Evolutionary conservation across 2,329 filamentous ascomycete species (phyloP), one percentile per base, ranked within the genome.

Genomic region (Onygenales sp.): DNA sequence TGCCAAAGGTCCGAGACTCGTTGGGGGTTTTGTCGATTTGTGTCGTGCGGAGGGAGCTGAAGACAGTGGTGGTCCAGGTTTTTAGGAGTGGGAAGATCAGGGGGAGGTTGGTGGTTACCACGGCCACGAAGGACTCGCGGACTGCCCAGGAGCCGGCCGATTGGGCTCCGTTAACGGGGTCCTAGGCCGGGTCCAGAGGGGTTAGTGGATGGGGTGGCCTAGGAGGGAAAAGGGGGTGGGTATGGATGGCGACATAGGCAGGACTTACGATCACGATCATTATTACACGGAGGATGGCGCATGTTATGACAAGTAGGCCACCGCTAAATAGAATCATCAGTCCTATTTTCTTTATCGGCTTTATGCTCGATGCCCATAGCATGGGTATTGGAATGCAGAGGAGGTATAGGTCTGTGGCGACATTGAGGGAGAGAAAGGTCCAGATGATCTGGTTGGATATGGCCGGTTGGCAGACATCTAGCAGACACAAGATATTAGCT

Each of bases 371-470:
- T 54, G 69, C 70, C 72, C 76, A 80, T 1, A 84, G 67, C 70
- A 83, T 48, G 9, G 17, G 21, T 11, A 38, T 33, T 13, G 5
- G 10, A 31, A n/a, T 31, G 8, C 5, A n/a, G 3, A 50, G 11
- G 11, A 8, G 2, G 9, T 13, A n/a, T 7, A 48, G n/a, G 7
- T 21, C 58, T 60, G 55, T 63, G 81, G 78, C 1, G 79, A 79
- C 3, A 82, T 66, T 0, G 79, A 78, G 31, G 82, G 81, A 17
- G 73, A 73, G 54, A 82, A 21, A 48, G 74, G 14, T 83, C 69
- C 55, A 82, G 83, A 2, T 80, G 44, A 57, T 83, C 81, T 5
- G 80, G 83, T 2, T 72, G 50, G 7, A 81, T 70, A 57, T 81
- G 82, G 50, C 76, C 67, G 7, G 73, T 65, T 52, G 77, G 70